Evolutionary conservation across 208 protist species (phyloP).

Genomic region (Trichomonas vaginalis): DNA sequence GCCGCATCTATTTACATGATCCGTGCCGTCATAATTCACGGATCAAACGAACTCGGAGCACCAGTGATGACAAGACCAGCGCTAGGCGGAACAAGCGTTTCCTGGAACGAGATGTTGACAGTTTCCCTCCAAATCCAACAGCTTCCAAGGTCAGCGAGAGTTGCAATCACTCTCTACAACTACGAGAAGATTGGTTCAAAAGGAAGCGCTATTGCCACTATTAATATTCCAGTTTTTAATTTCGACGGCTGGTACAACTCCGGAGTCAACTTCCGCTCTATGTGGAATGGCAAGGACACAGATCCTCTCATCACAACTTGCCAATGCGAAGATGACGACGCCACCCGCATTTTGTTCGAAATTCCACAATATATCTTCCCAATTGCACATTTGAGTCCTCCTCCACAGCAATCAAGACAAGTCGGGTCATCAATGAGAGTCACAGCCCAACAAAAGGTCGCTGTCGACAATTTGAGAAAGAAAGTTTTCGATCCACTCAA

Average conservation of each 20-base stretch:
- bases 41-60: neutral
- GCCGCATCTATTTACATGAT: neutral
- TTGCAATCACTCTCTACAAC: neutral
- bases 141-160: neutral
- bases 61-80: neutral
- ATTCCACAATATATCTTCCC: neutral
- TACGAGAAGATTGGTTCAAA: neutral
- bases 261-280: neutral
- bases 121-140: neutral
- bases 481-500: neutral
- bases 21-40: neutral
- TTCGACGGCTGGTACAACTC: neutral
- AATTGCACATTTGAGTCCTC: neutral
- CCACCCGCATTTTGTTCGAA: neutral
- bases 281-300: neutral
- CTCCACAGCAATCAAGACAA: neutral
- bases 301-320: neutral
- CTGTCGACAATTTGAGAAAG: neutral
- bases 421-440: neutral
- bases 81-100: neutral
- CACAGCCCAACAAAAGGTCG: neutral
- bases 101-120: neutral
- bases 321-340: neutral
- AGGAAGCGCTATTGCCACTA: neutral
- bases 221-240: neutral